phyloP scores from a whole-genome alignment of 2,329 filamentous ascomycete genomes.

The Fusarium paranaense region DNA sequence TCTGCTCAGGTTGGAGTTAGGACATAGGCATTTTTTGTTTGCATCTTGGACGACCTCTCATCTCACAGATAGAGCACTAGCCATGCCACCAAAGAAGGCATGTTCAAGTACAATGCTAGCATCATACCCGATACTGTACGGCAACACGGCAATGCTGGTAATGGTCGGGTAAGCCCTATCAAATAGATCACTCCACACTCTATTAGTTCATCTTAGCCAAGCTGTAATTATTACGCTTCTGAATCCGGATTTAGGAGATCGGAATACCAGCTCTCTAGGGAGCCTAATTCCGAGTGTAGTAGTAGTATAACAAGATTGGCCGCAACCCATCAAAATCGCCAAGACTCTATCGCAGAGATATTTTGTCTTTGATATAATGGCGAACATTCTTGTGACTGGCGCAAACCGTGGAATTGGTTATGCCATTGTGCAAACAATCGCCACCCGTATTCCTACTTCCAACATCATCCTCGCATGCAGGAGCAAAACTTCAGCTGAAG shows the following conservation, averaged over 20 bases:
- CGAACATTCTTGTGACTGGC: conserved; percentile 3
- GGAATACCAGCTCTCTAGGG: background rate
- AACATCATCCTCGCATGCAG: conserved; percentile 14
- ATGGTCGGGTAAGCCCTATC: background rate
- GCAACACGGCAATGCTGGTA: background rate
- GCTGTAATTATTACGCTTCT: background rate
- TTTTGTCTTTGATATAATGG: background rate
- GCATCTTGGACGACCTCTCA: background rate
- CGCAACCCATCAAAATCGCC: background rate
- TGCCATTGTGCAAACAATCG: conserved; percentile 16
- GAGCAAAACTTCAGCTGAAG: background rate
- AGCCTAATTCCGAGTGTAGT: background rate
- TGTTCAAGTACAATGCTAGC: no score
- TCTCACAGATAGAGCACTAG: background rate
- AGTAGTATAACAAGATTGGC: background rate
- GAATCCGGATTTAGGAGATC: background rate
- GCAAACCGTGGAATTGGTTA: conserved; percentile 19
- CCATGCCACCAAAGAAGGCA: background rate
- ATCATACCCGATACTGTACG: background rate
- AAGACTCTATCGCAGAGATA: background rate
- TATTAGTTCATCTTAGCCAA: background rate
- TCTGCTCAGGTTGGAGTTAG: no score
- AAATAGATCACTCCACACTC: background rate
- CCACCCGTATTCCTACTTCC: background rate
- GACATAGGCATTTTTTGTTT: background rate